Evolutionary conservation across 1,139 yeast species (phyloP), one percentile per base, ranked within the genome.

Genomic region (Lodderomyces pseudojiufengensis): DNA sequence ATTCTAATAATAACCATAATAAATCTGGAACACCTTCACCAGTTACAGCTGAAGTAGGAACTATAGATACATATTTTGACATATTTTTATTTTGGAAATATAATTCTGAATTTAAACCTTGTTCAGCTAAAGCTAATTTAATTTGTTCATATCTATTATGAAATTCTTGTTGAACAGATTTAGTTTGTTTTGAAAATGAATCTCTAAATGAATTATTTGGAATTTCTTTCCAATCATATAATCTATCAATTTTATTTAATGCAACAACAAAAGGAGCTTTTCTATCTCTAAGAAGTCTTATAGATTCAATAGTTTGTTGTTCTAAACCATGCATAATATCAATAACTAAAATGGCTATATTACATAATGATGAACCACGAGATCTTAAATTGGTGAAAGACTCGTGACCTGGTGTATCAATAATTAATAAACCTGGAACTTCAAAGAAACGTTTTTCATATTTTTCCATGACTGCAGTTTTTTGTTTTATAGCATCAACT

Each of bases 11-110:
- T 61, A 94, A 77, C 92, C 96, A 90, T 57, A 94, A 79, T 67
- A 94, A 76, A 78, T 94, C 99, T 32, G 99, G 98, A 51, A 94
- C 94, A 83, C 99, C 99, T 67, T 94, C 99, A 63, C 98, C 99
- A 21, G 97, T 90, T 33, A 90, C 95, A 40, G 99, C 98, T 43
- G 97, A 90, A 10, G 98, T 92, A 50, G 99, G 98, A 38, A 94
- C 96, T 53, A 94, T 83, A 26, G 97, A 88, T 41, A 94, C 98
- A 55, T 83, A 86, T 61, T 86, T 86, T 41, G 97, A 69, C 76
- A 92, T 71, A 67, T 90, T 92, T 64, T 84, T 85, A 75, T 94
- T 94, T 63, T 92, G 87, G 81, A 73, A 92, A 66, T 94, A 94
- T 48, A 92, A 76, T 67, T 92, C 98, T 36, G 97, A 85, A 71